Base-by-base conservation (phyloP, 2,329 filamentous ascomycete genomes). In the Epichloe bromicola region DNA sequence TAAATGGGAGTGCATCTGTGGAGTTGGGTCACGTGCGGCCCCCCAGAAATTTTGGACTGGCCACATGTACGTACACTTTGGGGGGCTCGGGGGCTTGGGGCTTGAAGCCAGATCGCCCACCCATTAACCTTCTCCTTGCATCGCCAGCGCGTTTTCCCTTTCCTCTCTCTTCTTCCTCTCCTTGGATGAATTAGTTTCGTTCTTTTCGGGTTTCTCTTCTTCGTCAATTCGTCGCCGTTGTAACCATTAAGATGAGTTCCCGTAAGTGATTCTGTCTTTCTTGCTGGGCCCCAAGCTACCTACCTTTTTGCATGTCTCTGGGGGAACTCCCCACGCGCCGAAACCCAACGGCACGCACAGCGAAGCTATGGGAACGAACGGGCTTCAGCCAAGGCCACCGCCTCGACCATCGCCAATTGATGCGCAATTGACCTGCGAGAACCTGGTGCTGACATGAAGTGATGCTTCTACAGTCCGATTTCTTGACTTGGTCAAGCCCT, bases 401-500 rank as follows among this genome's bases (percentile, higher is more conserved):
- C 17, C 41, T 34, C 49, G 15, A 26, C 33, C 20, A 14, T 40
- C 20, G 19, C 33, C 50, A 37, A 49, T 50, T 30, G n/a, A 52
- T 55, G 59, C 57, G 55, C 63, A 59, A 63, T 63, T 64, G 63
- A 53, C 23, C 41, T 50, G 48, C 52, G 48, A 58, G 53, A 50
- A 50, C 36, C 53, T 47, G 42, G 53, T 55, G 55, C 66, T 68
- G 53, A 68, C 59, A 12, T 52, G 52, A 48, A 43, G 30, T 51
- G 44, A 52, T 54, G 54, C 46, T 46, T 50, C 39, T 52, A 51
- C 65, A 97, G 91, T 98, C 74, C 90, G 93, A 71, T 98, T 98
- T 70, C 91, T 98, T 77, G 93, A 98, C 75, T 82, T 97, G 71
- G 93, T 98, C 77, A 98, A 98, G 76, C 93, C 93, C 68, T 98